These are phyloP conservation scores for Neophaeococcomyces mojaviensis DNA, from an alignment of 2,329 filamentous ascomycete genomes.

Conservation along the genomic window DNA sequence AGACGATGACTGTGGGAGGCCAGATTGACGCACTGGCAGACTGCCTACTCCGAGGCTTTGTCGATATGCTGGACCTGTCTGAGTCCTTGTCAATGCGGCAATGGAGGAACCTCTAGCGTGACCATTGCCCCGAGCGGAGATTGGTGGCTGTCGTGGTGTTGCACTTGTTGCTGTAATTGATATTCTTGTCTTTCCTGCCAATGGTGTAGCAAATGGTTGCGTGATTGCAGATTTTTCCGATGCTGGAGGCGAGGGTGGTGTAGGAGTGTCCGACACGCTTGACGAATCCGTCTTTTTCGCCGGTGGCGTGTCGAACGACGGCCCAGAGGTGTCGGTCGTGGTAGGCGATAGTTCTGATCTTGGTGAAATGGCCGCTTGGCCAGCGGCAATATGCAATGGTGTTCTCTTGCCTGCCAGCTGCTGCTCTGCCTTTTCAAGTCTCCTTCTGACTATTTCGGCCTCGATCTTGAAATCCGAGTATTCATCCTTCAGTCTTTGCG, in stretches of 20 bases:
- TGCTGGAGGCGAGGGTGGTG: constrained; percentile 87
- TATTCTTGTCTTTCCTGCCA: constrained; percentile 35
- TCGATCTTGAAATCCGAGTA: constrained; percentile 90
- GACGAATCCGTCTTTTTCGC: constrained; percentile 58
- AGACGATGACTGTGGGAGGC: constrained; percentile 58
- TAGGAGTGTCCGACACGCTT: constrained; percentile 59
- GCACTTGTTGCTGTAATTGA: constrained; percentile 33
- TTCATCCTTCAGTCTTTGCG: constrained; percentile 82
- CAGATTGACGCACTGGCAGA: constrained; percentile 21
- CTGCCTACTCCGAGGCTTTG: constrained; percentile 26
- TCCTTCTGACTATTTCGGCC: constrained; percentile 87
- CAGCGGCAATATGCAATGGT: constrained; percentile 43
- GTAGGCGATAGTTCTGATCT: constrained; percentile 68
- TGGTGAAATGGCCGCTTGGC: constrained; percentile 18
- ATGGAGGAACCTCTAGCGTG: constrained; percentile 55
- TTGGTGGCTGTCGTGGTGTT: constrained; percentile 49
- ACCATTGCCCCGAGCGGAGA: constrained; percentile 31
- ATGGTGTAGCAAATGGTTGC: constrained; percentile 48
- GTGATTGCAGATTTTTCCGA: constrained; percentile 63
- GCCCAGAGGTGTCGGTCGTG: constrained; percentile 76
- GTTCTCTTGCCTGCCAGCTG: constrained; percentile 45
- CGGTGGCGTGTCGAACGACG: constrained; percentile 81
- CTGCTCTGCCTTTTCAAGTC: constrained; percentile 65
- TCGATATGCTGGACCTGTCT: constrained; percentile 37
- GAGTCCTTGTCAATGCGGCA: constrained; percentile 41